Evolutionary conservation across 208 protist species (phyloP).

Genomic region (Wallacemonas sp.): DNA sequence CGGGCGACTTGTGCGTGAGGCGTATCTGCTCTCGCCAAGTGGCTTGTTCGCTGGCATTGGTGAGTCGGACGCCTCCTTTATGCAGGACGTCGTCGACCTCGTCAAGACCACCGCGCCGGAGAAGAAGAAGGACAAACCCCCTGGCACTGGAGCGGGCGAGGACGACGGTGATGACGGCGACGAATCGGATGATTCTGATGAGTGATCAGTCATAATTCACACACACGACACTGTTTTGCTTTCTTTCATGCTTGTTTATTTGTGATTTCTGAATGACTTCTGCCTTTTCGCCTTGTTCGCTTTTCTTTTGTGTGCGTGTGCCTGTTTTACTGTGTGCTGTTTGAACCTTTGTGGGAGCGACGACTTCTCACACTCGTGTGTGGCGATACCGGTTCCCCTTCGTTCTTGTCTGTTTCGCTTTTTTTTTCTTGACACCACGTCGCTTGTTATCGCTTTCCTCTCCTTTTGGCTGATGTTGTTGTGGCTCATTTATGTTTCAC

Average conservation of each 20-base stretch:
- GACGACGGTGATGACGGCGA: conserved; percentile 5
- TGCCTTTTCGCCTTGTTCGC: neutral
- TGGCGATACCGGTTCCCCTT: too few species aligned
- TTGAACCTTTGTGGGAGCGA: too few species aligned
- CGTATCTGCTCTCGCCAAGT: conserved; percentile 46
- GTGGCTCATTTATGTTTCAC: too few species aligned
- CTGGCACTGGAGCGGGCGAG: neutral
- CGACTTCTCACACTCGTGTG: too few species aligned
- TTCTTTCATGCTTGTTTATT: neutral
- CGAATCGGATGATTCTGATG: neutral
- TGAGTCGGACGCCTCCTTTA: conserved; percentile 4
- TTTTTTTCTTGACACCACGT: too few species aligned
- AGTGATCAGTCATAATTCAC: too few species aligned
- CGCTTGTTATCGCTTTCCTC: too few species aligned
- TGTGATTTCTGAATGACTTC: neutral
- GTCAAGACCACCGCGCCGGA: neutral
- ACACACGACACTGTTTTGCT: neutral
- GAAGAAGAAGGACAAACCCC: neutral
- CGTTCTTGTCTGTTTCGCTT: too few species aligned
- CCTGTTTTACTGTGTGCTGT: too few species aligned
- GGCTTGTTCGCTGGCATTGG: conserved; percentile 47
- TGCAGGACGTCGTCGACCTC: conserved; percentile 15
- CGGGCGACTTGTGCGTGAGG: conserved; percentile 48
- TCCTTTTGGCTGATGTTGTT: too few species aligned
- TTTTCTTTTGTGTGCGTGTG: neutral